phyloP scores from a whole-genome alignment of 306 rosid genomes.

The Astragalus membranaceus region DNA sequence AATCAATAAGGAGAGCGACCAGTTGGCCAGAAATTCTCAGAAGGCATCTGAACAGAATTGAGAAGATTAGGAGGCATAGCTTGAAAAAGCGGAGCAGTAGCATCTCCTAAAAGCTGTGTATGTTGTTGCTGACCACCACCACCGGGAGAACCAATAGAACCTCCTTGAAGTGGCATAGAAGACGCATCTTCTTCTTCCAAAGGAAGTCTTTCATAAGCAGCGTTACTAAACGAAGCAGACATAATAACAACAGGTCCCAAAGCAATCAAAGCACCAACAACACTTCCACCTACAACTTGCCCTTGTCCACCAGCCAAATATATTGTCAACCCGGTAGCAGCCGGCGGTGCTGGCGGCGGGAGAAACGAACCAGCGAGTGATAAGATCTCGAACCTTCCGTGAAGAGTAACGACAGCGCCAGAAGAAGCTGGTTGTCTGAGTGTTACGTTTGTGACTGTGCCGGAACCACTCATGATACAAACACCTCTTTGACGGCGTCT shows the following conservation, averaged over 20 bases:
- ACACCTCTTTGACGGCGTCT: slow-evolving; percentile 89
- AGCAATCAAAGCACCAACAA: slow-evolving; percentile 65
- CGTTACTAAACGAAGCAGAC: slow-evolving; percentile 97
- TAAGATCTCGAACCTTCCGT: slow-evolving; percentile 87
- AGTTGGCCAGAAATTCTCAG: slow-evolving; percentile 66
- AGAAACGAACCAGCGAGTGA: slow-evolving; percentile 78
- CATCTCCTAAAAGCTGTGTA: slow-evolving; percentile 49
- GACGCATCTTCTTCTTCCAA: slow-evolving; percentile 77
- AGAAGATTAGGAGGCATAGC: slow-evolving; percentile 74
- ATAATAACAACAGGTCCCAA: slow-evolving; percentile 88
- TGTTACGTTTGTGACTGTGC: slow-evolving; percentile 83
- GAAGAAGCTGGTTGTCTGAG: slow-evolving; percentile 84
- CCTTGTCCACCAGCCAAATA: slow-evolving; percentile 92
- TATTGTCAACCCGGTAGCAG: slow-evolving; percentile 74
- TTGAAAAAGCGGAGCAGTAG: slow-evolving; percentile 61
- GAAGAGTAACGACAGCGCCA: slow-evolving; percentile 71
- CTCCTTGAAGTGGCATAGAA: slow-evolving; percentile 43
- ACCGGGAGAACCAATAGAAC: slow-evolving; percentile 55
- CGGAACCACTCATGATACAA: slow-evolving; percentile 89
- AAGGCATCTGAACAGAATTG: slow-evolving; percentile 77
- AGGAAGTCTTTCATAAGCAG: slow-evolving; percentile 91
- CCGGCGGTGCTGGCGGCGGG: slow-evolving; percentile 92
- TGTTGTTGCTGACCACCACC: slow-evolving; percentile 43
- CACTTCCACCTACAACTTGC: slow-evolving; percentile 93
- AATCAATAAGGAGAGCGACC: slow-evolving; percentile 74